These are phyloP conservation scores for Mortierella sp. DNA, from an alignment of 371 early-diverging fungal genomes.

Conservation along the genomic window DNA sequence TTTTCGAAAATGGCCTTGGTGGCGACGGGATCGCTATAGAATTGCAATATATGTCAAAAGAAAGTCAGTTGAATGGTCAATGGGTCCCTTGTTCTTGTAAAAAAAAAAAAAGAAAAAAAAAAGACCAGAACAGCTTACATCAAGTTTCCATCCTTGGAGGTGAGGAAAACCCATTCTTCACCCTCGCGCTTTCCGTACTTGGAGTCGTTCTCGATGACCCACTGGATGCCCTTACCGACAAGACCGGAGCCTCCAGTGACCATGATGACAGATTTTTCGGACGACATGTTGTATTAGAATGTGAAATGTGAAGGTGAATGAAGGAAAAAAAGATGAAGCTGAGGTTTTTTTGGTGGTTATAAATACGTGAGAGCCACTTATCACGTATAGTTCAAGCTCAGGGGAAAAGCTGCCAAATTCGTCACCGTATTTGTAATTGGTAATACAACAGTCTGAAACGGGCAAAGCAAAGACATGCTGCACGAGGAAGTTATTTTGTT, in stretches of 20 bases:
- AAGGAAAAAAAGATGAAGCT: slow-evolving; percentile 2
- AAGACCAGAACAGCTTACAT: slow-evolving; percentile 62
- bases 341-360: not conserved
- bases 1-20: slow-evolving; percentile 81
- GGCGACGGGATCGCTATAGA: slow-evolving; percentile 68
- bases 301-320: slow-evolving; percentile 21
- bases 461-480: too few relatives aligned
- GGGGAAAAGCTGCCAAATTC: too few relatives aligned
- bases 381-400: too few relatives aligned
- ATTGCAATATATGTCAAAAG: not conserved
- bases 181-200: slow-evolving; percentile 72
- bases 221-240: slow-evolving; percentile 84
- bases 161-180: slow-evolving; percentile 85
- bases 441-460: too few relatives aligned
- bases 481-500: too few relatives aligned
- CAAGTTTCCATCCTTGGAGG: slow-evolving; percentile 87
- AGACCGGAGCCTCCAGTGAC: slow-evolving; percentile 88
- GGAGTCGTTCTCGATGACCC: slow-evolving; percentile 76
- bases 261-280: slow-evolving; percentile 66
- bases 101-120: not conserved
- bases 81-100: not conserved
- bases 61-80: not conserved
- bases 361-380: not conserved
- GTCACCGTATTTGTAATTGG: too few relatives aligned
- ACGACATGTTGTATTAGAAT: slow-evolving; percentile 30